Percentiles rank a stretch among this genome's conserved stretches.
These are phyloP conservation scores for Mycena sp. DNA, from an alignment of 1,284 basidiomycete species.

Conservation along the genomic window DNA sequence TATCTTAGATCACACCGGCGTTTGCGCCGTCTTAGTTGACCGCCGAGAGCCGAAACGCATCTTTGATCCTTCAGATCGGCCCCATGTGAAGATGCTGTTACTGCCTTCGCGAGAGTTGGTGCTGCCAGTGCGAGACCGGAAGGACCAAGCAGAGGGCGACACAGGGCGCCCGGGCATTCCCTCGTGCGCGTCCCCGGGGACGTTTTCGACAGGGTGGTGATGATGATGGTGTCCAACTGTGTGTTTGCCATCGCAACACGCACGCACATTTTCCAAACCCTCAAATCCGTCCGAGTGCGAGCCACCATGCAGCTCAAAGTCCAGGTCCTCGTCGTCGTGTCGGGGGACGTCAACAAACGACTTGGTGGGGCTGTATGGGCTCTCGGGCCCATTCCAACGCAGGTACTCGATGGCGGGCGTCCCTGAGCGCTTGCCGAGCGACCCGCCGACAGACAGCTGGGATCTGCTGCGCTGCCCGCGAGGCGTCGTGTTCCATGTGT, in stretches of 20 bases:
- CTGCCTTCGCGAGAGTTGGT: conserved; percentile 68
- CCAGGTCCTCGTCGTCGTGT: conserved; percentile 75
- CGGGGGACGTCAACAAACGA: conserved; percentile 71
- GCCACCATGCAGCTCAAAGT: conserved; percentile 82
- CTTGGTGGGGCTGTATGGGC: conserved; percentile 72
- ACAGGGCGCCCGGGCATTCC: conserved; percentile 61
- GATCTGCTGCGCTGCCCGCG: conserved; percentile 80
- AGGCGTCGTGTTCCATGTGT: conserved; percentile 77
- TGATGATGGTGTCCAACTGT: conserved; percentile 77
- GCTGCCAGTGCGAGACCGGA: conserved; percentile 79
- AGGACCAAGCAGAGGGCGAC: conserved; percentile 81
- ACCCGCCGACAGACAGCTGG: conserved; percentile 74
- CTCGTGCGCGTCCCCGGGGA: conserved; percentile 21
- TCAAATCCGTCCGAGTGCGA: conserved; percentile 88
- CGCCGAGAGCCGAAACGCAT: conserved; percentile 76
- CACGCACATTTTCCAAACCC: conserved; percentile 93
- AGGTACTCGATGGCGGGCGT: conserved; percentile 92
- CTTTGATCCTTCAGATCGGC: conserved; percentile 61
- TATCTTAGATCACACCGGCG: conserved; percentile 6
- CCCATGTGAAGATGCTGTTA: conserved; percentile 72
- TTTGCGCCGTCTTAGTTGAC: conserved; percentile 48
- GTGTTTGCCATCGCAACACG: conserved; percentile 94
- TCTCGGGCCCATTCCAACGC: conserved; percentile 73
- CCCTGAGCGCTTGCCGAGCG: conserved; percentile 84
- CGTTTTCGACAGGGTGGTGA: conserved; percentile 54